Percentiles rank a stretch among this genome's conserved stretches.
phyloP scores from a whole-genome alignment of 1,284 basidiomycete species.

The Uromyces viciae-fabae region DNA sequence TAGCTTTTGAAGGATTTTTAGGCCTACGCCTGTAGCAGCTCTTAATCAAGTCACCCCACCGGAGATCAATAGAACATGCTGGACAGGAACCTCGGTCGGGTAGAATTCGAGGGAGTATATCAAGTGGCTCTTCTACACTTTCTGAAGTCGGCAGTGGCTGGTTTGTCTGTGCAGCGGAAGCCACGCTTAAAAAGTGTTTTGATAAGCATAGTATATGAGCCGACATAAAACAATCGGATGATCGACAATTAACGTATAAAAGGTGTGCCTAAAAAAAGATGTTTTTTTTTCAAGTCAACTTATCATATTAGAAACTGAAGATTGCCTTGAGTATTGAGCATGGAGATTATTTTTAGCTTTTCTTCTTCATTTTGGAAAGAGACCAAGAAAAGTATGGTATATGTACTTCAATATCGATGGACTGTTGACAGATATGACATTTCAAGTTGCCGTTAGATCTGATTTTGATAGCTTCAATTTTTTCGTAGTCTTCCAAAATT shows the following conservation, averaged over 20 bases:
- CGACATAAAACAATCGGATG: slow-evolving; percentile 29
- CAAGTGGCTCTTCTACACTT: not conserved
- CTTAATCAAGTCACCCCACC: slow-evolving; percentile 43
- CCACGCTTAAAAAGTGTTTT: slow-evolving; percentile 18
- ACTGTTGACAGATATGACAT: slow-evolving; percentile 35
- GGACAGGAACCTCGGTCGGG: slow-evolving; percentile 35
- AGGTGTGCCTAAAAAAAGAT: slow-evolving; percentile 28
- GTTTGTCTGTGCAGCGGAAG: not conserved
- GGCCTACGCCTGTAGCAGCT: slow-evolving; percentile 31
- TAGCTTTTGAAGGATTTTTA: not conserved
- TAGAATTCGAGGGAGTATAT: not conserved
- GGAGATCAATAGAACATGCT: slow-evolving; percentile 26
- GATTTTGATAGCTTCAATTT: slow-evolving; percentile 34
- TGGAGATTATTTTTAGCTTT: too few species aligned
- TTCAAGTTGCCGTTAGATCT: not conserved
- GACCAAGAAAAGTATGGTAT: not conserved
- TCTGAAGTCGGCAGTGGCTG: not conserved
- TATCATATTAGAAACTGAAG: too few species aligned
- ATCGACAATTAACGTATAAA: slow-evolving; percentile 19
- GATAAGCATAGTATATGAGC: slow-evolving; percentile 33
- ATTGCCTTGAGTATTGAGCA: too few species aligned
- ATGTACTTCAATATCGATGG: slow-evolving; percentile 31
- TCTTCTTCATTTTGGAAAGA: too few species aligned
- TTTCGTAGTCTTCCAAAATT: slow-evolving; percentile 39
- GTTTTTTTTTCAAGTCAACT: too few species aligned